Conservation (phyloP, 345 rosid genomes). For the Aurinia saxatilis region DNA sequence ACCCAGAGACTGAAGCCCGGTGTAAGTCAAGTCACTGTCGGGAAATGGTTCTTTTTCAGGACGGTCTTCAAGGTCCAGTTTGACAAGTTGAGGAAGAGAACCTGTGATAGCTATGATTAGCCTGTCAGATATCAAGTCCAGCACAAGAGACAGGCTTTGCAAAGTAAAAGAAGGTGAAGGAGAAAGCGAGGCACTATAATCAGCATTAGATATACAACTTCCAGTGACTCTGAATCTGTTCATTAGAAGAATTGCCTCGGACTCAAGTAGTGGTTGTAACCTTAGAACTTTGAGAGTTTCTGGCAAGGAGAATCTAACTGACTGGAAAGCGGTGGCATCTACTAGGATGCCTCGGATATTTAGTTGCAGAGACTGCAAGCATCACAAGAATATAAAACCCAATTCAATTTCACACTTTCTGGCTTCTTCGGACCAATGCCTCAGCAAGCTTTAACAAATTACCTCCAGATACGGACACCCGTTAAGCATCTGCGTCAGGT, state of each 20-base stretch:
- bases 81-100: constrained; percentile 42
- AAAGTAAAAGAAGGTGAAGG: constrained; percentile 29
- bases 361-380: constrained; percentile 45
- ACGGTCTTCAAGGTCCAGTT: constrained; percentile 63
- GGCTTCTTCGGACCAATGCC: constrained; percentile 28
- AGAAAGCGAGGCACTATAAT: constrained; percentile 14
- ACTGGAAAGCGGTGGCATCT: constrained; percentile 30
- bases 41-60: constrained; percentile 37
- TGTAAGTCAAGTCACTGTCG: constrained; percentile 40
- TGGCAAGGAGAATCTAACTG: constrained; percentile 33
- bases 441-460: constrained; percentile 27
- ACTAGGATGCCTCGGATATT: constrained; percentile 35
- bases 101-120: constrained; percentile 36
- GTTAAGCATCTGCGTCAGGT: constrained; percentile 34
- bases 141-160: constrained; percentile 48
- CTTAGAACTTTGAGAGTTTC: constrained; percentile 40
- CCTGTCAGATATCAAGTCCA: constrained; percentile 47
- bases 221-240: constrained; percentile 24
- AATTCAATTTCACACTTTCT: constrained; percentile 27
- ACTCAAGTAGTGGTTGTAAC: constrained; percentile 38
- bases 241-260: constrained; percentile 33
- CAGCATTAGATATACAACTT: constrained; percentile 11
- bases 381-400: constrained; percentile 27
- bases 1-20: constrained; percentile 47
- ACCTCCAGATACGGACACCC: constrained; percentile 51